Evolutionary conservation across 495 filamentous ascomycete species (phyloP), one percentile per base, ranked within the genome.

Genomic region (Talaromyces stipitatus): DNA sequence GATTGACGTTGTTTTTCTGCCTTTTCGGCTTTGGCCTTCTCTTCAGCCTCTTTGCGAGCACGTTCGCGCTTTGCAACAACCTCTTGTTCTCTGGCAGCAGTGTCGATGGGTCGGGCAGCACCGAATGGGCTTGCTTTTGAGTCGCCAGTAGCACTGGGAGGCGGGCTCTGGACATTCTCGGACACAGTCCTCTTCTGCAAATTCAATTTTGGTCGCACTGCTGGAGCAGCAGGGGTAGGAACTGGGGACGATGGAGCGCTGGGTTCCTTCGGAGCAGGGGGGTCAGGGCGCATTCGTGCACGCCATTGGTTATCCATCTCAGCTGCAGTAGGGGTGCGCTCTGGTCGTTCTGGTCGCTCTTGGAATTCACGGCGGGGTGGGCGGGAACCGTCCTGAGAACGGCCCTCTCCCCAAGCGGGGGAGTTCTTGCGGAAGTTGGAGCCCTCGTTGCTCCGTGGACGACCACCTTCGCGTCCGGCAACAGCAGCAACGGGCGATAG

Each of bases 101-200:
- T 95, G 71, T 97, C 91, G 59, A 95, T 95, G 10, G 91, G 91
- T 50, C 82, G 82, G 36, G 91, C 91, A 55, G 88, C 91, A 67
- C 94, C 94, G 70, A 98, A 98, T 23, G 90, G 90, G 71, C 85
- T 97, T 16, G 90, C 81, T 75, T 94, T 95, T 3, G 89, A 78
- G 57, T 92, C 89, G 23, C 62, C 63, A 22, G 71, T 59, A 32
- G 80, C 65, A 9, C 27, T 72, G 66, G 14, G 84, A 68, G 11
- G 77, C 59, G 11, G 79, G 73, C 43, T 79, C 81, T 41, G 54
- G 26, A 45, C 23, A 45, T 77, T 73, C 54, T 96, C 91, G 4
- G 91, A 85, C 29, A 95, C 88, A 5, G 90, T 95, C 46, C 94
- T 84, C 78, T 97, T 97, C 55, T 83, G 69, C 12, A 96, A 83